Percentiles rank a stretch among this genome's conserved stretches.
Conservation (phyloP, 169 alveolate species). For the Neospora caninum region DNA sequence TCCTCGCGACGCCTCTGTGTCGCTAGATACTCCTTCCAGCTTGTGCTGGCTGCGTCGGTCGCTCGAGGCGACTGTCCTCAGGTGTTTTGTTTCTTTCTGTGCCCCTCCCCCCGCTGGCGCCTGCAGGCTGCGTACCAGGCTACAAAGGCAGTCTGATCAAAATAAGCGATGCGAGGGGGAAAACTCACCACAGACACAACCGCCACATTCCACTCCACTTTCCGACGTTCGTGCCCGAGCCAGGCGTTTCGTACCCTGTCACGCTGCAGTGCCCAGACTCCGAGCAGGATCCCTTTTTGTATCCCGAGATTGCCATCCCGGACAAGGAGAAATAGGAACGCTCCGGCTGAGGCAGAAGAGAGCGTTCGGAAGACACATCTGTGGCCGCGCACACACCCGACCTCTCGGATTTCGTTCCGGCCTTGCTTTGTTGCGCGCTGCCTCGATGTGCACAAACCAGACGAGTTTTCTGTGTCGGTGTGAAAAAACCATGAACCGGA, state of each 20-base stretch:
- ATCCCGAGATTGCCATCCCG: slow-evolving; percentile 76
- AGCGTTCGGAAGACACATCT: neutral
- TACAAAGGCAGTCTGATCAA: slow-evolving; percentile 81
- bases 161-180: slow-evolving; percentile 88
- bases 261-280: slow-evolving; percentile 73
- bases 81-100: neutral
- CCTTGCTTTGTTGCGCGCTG: too few relatives aligned
- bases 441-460: too few relatives aligned
- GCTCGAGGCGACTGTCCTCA: neutral
- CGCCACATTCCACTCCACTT: slow-evolving; percentile 63
- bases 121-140: slow-evolving; percentile 73
- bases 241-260: slow-evolving; percentile 69
- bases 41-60: too few relatives aligned
- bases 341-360: neutral
- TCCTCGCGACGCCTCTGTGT: too few relatives aligned
- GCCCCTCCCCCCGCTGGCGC: neutral
- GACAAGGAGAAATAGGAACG: slow-evolving; percentile 65
- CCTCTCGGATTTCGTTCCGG: too few relatives aligned
- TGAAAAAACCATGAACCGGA: too few relatives aligned
- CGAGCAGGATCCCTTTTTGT: slow-evolving; percentile 76
- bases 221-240: slow-evolving; percentile 84
- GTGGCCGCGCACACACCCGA: neutral
- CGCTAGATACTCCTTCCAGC: too few relatives aligned
- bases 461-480: too few relatives aligned
- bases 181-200: slow-evolving; percentile 77